Base-by-base conservation (phyloP, 2,329 filamentous ascomycete species). In the Diaporthe australafricana region DNA sequence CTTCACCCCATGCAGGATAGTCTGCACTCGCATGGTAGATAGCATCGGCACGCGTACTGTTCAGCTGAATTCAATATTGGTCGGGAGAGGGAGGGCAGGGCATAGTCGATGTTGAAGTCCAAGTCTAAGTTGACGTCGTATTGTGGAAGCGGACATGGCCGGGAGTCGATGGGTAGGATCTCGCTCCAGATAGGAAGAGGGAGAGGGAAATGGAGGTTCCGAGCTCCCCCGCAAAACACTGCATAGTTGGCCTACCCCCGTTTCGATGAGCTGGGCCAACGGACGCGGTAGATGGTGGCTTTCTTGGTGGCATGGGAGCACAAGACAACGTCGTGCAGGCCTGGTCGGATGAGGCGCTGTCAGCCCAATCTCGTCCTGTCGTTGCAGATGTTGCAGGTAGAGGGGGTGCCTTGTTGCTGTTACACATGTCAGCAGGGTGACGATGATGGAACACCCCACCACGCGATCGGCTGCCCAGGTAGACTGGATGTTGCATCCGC, bases 241-340 rank as follows among this genome's bases (percentile, higher is more conserved):
- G 60, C 30, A 65, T 65, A 35, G 45, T 35, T 50, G 30, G n/a
- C 25, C 22, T 38, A 38, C n/a, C 45, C 60, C 45, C 60, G 60
- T 50, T 35, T 35, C 6, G 57, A 63, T 42, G n/a, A 30, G 60
- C 22, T 30, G 30, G 60, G 60, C 22, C 60, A 65, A 50, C 42
- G 47, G 45, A 27, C 38, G 60, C 60, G 27, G 57, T 22, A 63
- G 5, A 32, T 32, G 57, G 57, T 40, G 42, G 25, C 57, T 35
- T 35, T 63, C 9, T 20, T 65, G 60, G 60, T 65, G 60, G 48
- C 42, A 65, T 65, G 60, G 60, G 60, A 48, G 45, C 60, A 65
- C 60, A 50, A 65, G 45, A 50, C 60, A 45, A 65, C 20, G 60
- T 65, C 30, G 60, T 14, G 60, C 60, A 65, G 60, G 42, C 30